These are phyloP conservation scores for Penicillium malachiteum DNA, from an alignment of 495 filamentous ascomycete species.

Conservation along the genomic window DNA sequence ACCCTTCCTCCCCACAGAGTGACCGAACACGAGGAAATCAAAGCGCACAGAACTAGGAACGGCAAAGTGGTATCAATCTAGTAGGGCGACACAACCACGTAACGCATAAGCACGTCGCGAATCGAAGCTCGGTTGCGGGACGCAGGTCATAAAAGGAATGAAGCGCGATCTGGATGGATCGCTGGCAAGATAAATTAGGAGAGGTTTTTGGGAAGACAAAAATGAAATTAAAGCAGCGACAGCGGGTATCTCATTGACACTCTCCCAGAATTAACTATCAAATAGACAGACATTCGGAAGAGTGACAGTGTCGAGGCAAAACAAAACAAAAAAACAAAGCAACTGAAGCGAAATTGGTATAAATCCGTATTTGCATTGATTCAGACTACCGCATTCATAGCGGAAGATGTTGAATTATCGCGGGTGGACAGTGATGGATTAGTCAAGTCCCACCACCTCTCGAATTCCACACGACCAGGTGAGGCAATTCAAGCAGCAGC, in stretches of 20 bases:
- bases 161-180: slow-evolving; percentile 20
- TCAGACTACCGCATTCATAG: slow-evolving; percentile 4
- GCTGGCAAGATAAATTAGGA: slow-evolving; percentile 16
- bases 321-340: slow-evolving; percentile 19
- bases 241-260: slow-evolving; percentile 40
- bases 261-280: slow-evolving; percentile 3
- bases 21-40: slow-evolving; percentile 32
- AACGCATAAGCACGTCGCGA: slow-evolving; percentile 37
- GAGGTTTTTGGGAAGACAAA: slow-evolving; percentile 18
- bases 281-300: background rate
- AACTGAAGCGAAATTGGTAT: slow-evolving; percentile 24
- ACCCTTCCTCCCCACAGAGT: slow-evolving; percentile 39
- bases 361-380: slow-evolving; percentile 24
- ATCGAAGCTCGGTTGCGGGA: slow-evolving; percentile 34
- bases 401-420: slow-evolving; percentile 13
- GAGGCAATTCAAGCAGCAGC: slow-evolving; percentile 47
- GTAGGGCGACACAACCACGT: slow-evolving; percentile 40
- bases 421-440: slow-evolving; percentile 17
- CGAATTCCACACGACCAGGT: slow-evolving; percentile 35
- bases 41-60: slow-evolving; percentile 28
- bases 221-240: slow-evolving; percentile 28
- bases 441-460: slow-evolving; percentile 47
- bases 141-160: slow-evolving; percentile 46
- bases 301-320: slow-evolving; percentile 31
- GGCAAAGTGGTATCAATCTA: slow-evolving; percentile 56